Base-by-base conservation (phyloP, 495 filamentous ascomycete genomes). In the Hyaloscypha hepaticicola region DNA sequence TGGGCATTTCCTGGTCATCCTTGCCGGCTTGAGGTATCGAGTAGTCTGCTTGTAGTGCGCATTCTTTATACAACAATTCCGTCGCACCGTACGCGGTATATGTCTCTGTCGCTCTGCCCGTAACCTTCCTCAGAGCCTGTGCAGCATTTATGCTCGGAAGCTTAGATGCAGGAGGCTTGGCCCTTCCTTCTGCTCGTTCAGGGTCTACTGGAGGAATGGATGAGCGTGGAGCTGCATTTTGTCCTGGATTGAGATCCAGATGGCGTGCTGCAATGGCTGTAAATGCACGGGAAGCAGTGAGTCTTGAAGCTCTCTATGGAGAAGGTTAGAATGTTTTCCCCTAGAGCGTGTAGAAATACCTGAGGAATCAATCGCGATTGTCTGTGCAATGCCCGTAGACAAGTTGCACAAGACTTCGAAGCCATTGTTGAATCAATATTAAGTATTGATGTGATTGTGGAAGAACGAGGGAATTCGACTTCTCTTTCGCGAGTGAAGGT, bases 11-110 rank as follows among this genome's bases (percentile, higher is more conserved):
- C 0, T 66, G 77, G 2, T 83, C 80, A 69, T 84, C 83, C 67
- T 81, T 74, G 24, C 80, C 77, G 38, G 82, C 76, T 33, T 85
- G 78, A 2, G 85, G 80, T 58, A 93, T 88, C 19, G 74, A 78
- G 72, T 98, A 98, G 51, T 85, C 85, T 41, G 88, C 93, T 70
- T 93, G 89, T 27, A 69, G 74, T 8, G 87, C 85, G 75, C 93
- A 96, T 67, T 88, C 82, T 67, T 89, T 88, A 72, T 90, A 91
- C 25, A 97, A 80, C 56, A 82, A 80, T 76, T 95, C 87, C 24
- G 92, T 96, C 58, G 87, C 84, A 60, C 85, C 85, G 70, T 90
- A 92, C 16, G 90, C 90, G 31, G 88, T 79, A 72, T 95, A 96
- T 1, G 86, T 88, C 64, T 72, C 67, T 33, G 48, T 58, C 25